Evolutionary conservation across 352 stramenopile genomes (phyloP), one percentile per base, ranked within the genome.

Genomic region (Phytopythium kandeliae): DNA sequence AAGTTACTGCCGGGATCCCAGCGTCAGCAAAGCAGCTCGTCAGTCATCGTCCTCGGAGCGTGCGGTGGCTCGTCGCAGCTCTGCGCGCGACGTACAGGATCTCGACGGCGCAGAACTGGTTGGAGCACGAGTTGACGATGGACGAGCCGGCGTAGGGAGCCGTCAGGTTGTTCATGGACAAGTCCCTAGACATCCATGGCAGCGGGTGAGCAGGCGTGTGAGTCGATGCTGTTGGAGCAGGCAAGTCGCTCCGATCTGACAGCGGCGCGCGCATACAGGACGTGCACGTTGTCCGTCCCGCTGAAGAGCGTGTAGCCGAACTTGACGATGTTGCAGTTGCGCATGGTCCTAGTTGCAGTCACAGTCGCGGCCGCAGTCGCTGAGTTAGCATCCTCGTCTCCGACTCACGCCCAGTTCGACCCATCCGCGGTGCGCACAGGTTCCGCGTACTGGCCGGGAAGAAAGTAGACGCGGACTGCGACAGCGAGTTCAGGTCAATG

Each of bases 321-420:
- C 51, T 61, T 67, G 21, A 53, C 61, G 46, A 81, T 64, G 33
- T 71, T 78, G 60, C 64, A 78, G 35, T 71, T 81, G 43, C 62
- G 60, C 46, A 81, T 53, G 12, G 62, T 74, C 10, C 67, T 77
- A 36, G 13, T 28, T 12, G 8, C 6, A 51, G 16, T 31, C 17
- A 53, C 12, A n/a, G n/a, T n/a, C n/a, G n/a, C n/a, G n/a, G n/a
- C n/a, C n/a, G n/a, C n/a, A n/a, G n/a, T 21, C n/a, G 44, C 21
- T 58, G 15, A 24, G 42, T 17, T 13, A 62, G 15, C 2, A 12
- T 33, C 19, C 42, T 5, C 17, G n/a, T n/a, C n/a, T n/a, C 38
- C 21, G 9, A 25, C 13, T 37, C 7, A 25, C 16, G 5, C 54
- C 12, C 0, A 8, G 19, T 12, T 21, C 33, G 25, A 31, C 7